A percentile compares a stretch with the other conserved stretches of the same genome.
phyloP scores from a whole-genome alignment of 2,329 filamentous ascomycete species.

The Cercospora janseana region DNA sequence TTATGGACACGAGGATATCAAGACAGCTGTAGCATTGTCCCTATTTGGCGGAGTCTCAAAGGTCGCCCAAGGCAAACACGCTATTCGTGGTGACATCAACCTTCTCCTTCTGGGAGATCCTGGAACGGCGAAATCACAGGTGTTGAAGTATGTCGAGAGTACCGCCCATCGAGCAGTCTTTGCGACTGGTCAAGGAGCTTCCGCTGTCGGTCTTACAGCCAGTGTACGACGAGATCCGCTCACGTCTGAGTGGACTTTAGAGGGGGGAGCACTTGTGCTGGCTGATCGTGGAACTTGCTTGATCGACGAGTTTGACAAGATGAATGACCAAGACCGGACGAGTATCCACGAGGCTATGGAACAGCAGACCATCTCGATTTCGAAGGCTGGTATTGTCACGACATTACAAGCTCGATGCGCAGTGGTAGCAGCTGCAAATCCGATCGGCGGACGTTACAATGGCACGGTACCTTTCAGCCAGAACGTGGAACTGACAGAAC shows the following conservation, averaged over 20 bases:
- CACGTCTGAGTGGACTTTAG: constrained; percentile 95
- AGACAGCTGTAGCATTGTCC: constrained; percentile 90
- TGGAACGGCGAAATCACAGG: constrained; percentile 95
- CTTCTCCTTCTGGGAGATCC: constrained; percentile 93
- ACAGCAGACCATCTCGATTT: constrained; percentile 98
- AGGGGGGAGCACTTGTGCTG: constrained; percentile 91
- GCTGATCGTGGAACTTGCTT: constrained; percentile 93
- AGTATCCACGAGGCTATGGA: constrained; percentile 99
- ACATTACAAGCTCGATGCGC: constrained; percentile 94
- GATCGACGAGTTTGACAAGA: constrained; percentile 99
- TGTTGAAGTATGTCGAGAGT: constrained; percentile 96
- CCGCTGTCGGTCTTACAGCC: constrained; percentile 94
- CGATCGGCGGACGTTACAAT: constrained; percentile 94
- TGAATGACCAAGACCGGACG: constrained; percentile 98
- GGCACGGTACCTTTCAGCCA: constrained; percentile 92
- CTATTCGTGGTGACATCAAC: constrained; percentile 96
- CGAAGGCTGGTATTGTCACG: constrained; percentile 96
- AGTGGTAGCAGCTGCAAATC: constrained; percentile 95
- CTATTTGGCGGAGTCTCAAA: constrained; percentile 95
- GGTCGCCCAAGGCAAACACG: constrained; percentile 80
- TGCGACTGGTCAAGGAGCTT: constrained; percentile 94
- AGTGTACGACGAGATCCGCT: constrained; percentile 93
- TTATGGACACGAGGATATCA: constrained; percentile 94
- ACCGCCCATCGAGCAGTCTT: constrained; percentile 96
- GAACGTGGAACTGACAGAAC: constrained; percentile 95